A percentile compares a stretch with the other conserved stretches of the same genome.
Evolutionary conservation across 208 protist genomes (phyloP).

Genomic region (Balamuthia mandrillaris): DNA sequence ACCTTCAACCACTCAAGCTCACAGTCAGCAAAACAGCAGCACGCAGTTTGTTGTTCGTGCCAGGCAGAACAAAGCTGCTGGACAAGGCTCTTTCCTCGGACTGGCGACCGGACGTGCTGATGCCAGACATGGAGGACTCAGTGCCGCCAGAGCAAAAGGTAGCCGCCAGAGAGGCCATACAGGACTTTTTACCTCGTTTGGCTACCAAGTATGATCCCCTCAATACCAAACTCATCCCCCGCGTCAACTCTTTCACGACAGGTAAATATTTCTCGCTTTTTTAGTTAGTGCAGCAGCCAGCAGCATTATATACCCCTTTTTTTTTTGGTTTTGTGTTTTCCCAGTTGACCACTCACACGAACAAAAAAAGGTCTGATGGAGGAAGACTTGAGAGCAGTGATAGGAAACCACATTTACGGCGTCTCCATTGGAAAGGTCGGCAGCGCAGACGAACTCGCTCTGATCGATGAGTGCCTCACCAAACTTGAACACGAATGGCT

Average conservation of each 20-base stretch:
- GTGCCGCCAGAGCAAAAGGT: conserved; percentile 3
- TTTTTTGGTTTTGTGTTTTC: too few relatives aligned
- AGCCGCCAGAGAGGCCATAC: neutral
- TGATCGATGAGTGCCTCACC: neutral
- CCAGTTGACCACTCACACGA: neutral
- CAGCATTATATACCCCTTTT: neutral
- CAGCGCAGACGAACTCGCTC: neutral
- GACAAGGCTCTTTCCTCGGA: neutral
- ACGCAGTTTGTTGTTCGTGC: conserved; percentile 28
- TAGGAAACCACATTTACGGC: conserved; percentile 2
- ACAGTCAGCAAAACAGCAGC: too few relatives aligned
- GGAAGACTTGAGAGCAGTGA: conserved; percentile 22
- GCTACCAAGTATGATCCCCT: neutral
- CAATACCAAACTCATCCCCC: conserved; percentile 10
- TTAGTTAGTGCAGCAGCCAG: neutral
- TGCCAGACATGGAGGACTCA: conserved; percentile 38
- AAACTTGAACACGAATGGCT: neutral
- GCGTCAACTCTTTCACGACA: conserved; percentile 20
- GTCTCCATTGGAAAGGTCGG: conserved; percentile 37
- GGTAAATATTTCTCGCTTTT: neutral
- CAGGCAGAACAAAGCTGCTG: conserved; percentile 7
- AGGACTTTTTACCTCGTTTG: neutral
- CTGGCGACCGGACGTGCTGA: neutral
- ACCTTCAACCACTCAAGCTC: too few relatives aligned
- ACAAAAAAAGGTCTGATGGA: conserved; percentile 3